phyloP scores from a whole-genome alignment of 257 asterid genomes.

The Ajuga chamaepitys region DNA sequence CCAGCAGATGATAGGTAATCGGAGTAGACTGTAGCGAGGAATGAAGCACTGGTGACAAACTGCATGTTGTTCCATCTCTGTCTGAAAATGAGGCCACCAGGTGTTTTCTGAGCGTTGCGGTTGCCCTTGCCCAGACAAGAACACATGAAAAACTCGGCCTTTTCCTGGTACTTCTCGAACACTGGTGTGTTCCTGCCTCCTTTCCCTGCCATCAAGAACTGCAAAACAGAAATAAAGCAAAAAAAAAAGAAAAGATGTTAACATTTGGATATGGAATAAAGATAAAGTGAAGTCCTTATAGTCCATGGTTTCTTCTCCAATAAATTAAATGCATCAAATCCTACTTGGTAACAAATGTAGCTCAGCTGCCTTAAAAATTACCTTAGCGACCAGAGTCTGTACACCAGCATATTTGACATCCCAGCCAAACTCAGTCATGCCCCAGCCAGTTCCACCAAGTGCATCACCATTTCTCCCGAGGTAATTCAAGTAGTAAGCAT shows the following conservation, averaged over 20 bases:
- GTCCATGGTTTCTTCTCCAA: too few species aligned
- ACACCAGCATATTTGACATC: slow-evolving; percentile 97
- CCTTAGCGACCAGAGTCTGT: slow-evolving; percentile 88
- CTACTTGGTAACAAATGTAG: too few species aligned
- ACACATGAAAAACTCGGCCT: slow-evolving; percentile 93
- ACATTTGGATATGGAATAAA: too few species aligned
- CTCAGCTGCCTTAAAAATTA: slow-evolving; percentile 13
- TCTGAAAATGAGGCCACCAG: slow-evolving; percentile 82
- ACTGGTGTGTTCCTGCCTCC: slow-evolving; percentile 49
- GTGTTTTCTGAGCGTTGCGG: slow-evolving; percentile 75
- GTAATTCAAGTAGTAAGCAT: slow-evolving; percentile 59
- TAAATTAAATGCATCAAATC: too few species aligned
- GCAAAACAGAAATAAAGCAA: slow-evolving; percentile 9
- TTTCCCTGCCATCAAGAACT: slow-evolving; percentile 84
- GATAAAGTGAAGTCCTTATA: too few species aligned
- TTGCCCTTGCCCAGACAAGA: slow-evolving; percentile 80
- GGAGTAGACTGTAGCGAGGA: slow-evolving; percentile 76
- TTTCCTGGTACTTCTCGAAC: slow-evolving; percentile 56
- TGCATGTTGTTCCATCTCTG: slow-evolving; percentile 99
- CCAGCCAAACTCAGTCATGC: slow-evolving; percentile 97
- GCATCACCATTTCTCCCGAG: slow-evolving; percentile 70
- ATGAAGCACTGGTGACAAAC: slow-evolving; percentile 89
- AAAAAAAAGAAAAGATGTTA: too few species aligned
- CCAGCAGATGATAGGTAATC: slow-evolving; percentile 82
- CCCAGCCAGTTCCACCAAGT: slow-evolving; percentile 97